A percentile compares a stretch with the other conserved stretches of the same genome.
These are phyloP conservation scores for Tylopilus cervinicoccineus DNA, from an alignment of 768 basidiomycete species.

Conservation along the genomic window DNA sequence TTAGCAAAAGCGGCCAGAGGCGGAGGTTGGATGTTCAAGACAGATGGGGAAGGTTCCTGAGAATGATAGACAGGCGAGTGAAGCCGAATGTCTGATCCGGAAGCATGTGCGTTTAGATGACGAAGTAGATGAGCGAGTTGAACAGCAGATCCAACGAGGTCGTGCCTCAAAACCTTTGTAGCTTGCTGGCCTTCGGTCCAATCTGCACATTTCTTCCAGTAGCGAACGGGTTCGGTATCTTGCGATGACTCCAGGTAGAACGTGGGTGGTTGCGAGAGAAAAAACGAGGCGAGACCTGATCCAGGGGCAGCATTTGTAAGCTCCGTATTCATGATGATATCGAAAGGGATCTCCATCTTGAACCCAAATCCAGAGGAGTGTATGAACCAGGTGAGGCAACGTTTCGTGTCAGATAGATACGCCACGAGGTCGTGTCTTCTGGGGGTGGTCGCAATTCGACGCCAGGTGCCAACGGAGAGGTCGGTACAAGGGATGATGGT, in stretches of 20 bases:
- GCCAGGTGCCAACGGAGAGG: slow-evolving; percentile 75
- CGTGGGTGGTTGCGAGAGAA: slow-evolving; percentile 60
- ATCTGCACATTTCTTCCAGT: slow-evolving; percentile 66
- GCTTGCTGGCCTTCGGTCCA: slow-evolving; percentile 79
- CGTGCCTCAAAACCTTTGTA: slow-evolving; percentile 57
- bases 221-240: slow-evolving; percentile 30
- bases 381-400: slow-evolving; percentile 75
- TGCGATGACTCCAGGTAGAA: slow-evolving; percentile 60
- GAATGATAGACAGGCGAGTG: slow-evolving; percentile 36
- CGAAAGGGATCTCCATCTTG: slow-evolving; percentile 82
- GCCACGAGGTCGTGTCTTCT: slow-evolving; percentile 67
- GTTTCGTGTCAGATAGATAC: slow-evolving; percentile 66
- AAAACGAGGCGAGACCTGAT: slow-evolving; percentile 56
- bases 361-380: slow-evolving; percentile 68
- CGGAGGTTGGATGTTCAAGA: slow-evolving; percentile 40
- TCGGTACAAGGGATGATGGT: slow-evolving; percentile 74
- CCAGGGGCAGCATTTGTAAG: slow-evolving; percentile 54
- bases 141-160: slow-evolving; percentile 58
- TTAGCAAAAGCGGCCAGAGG: slow-evolving; percentile 32
- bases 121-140: slow-evolving; percentile 56
- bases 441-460: slow-evolving; percentile 56
- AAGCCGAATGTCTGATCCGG: slow-evolving; percentile 33
- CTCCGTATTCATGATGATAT: slow-evolving; percentile 53
- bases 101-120: slow-evolving; percentile 35
- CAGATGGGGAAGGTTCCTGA: slow-evolving; percentile 27